Percentiles rank a stretch among this genome's conserved stretches.
Conservation (phyloP, 2,329 filamentous ascomycete genomes). For the Xylariaceae sp. region DNA sequence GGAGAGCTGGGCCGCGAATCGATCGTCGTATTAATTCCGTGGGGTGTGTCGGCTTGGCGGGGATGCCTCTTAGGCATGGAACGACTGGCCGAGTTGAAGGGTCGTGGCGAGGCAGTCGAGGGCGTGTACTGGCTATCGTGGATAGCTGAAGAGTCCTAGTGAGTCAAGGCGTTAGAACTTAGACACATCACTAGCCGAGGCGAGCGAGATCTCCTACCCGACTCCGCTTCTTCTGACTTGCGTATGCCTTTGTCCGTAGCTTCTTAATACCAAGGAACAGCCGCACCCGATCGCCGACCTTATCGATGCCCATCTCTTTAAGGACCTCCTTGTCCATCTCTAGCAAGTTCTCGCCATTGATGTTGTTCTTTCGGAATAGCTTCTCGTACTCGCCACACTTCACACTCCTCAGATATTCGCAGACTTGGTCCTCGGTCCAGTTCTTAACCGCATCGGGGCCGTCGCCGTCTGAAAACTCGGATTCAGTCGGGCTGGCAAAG, state of each 20-base stretch:
- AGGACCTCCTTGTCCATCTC: conserved; percentile 96
- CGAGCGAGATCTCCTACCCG: conserved; percentile 53
- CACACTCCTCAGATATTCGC: conserved; percentile 84
- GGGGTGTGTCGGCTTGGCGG: conserved; percentile 48
- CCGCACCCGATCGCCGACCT: conserved; percentile 91
- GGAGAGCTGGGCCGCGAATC: conserved; percentile 69
- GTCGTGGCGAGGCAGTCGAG: conserved; percentile 60
- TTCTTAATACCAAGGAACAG: conserved; percentile 83
- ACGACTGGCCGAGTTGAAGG: conserved; percentile 48
- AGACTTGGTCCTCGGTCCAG: conserved; percentile 90
- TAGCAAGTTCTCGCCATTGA: conserved; percentile 92
- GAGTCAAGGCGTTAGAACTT: conserved; percentile 9
- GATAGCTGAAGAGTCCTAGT: conserved; percentile 74
- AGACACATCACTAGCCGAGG: background rate
- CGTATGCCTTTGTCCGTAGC: conserved; percentile 67
- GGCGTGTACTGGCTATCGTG: conserved; percentile 62
- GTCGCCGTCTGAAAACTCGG: conserved; percentile 83
- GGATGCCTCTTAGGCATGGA: conserved; percentile 57
- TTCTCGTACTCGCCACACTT: conserved; percentile 93
- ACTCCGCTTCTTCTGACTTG: conserved; percentile 76
- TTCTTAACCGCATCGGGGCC: conserved; percentile 69
- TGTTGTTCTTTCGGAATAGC: conserved; percentile 85
- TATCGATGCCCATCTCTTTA: conserved; percentile 97
- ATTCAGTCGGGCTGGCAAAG: conserved; percentile 82
- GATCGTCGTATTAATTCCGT: conserved; percentile 37